phyloP scores from a whole-genome alignment of 495 filamentous ascomycete species.

The Staphylotrichum longicolle region DNA sequence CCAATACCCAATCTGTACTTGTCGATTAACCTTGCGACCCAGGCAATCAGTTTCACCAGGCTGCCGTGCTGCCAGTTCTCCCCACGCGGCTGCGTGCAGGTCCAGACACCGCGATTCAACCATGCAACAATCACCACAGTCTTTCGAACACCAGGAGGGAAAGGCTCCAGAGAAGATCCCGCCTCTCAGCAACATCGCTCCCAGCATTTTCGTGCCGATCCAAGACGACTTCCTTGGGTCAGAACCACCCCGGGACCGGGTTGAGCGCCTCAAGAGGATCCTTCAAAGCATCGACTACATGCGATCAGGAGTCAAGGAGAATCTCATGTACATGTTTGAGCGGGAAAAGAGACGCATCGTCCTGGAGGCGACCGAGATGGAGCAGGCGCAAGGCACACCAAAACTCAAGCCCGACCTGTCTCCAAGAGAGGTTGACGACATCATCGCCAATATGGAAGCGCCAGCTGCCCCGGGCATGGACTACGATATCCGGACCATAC shows the following conservation, averaged over 20 bases:
- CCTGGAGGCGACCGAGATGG: conserved; percentile 54
- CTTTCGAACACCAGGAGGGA: conserved; percentile 56
- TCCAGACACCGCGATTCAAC: too few species aligned
- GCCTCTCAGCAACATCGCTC: conserved; percentile 32
- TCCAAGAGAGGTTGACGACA: conserved; percentile 26
- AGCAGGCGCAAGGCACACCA: conserved; percentile 56
- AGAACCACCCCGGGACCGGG: conserved; percentile 30
- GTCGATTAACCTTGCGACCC: too few species aligned
- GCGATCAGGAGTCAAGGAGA: conserved; percentile 38
- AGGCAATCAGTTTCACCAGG: too few species aligned
- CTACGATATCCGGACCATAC: conserved; percentile 27
- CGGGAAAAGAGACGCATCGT: conserved; percentile 39
- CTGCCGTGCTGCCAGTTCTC: too few species aligned
- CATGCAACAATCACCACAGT: conserved; percentile 31
- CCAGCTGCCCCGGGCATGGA: conserved; percentile 22
- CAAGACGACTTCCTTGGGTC: conserved; percentile 33
- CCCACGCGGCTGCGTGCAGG: too few species aligned
- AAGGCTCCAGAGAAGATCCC: conserved; percentile 34
- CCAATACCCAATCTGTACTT: too few species aligned
- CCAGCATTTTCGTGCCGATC: conserved; percentile 47
- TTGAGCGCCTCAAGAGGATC: conserved; percentile 34
- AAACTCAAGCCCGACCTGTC: conserved; percentile 13
- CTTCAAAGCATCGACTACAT: conserved; percentile 45
- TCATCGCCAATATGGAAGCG: conserved; percentile 33
- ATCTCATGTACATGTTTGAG: conserved; percentile 44